Base-by-base conservation (phyloP, 1,284 basidiomycete genomes). In the Rhodotorula sp. region DNA sequence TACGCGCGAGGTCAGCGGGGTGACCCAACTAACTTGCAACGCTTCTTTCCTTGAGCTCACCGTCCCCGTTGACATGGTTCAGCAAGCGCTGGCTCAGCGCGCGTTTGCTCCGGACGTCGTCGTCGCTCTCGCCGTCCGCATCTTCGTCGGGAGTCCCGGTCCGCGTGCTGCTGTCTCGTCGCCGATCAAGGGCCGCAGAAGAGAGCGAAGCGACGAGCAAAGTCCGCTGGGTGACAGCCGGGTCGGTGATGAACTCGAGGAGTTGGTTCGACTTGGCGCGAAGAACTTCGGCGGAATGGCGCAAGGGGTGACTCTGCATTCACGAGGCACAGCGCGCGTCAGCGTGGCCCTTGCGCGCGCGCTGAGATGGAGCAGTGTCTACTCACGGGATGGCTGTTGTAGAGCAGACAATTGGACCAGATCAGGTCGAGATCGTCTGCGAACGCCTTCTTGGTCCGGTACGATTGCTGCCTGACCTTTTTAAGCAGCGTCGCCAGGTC, bases 401-500 rank as follows among this genome's bases (percentile, higher is more conserved):
- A 99, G 18, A 86, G 87, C 76, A 91, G 86, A 81, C 95, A 98
- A 78, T 99, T 99, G 66, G 89, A 88, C 95, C 95, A 99, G 77
- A 99, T 98, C 72, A 97, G 86, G 77, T 95, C 91, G 58, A 99
- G 84, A 81, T 99, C 97, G 72, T 90, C 89, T 73, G 90, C 89
- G 81, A 99, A 99, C 78, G 95, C 91, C 71, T 87, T 86, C 83
- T 99, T 98, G 66, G 88, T 91, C 83, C 95, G 87, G 81, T 99
- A 99, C 71, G 86, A 84, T 65, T 91, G 88, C 64, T 84, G 83
- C 67, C 93, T 89, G 52, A 99, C 81, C 80, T 91, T 93, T 21
- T 83, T 82, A 55, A 93, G 90, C 69, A 99, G 95, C 55, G 83
- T 84, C n/a, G 84, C 84, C 92, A 95, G 99, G 75, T 89, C 89